Conservation (phyloP, 2,329 filamentous ascomycete species). For the Bipolaris oryzae region DNA sequence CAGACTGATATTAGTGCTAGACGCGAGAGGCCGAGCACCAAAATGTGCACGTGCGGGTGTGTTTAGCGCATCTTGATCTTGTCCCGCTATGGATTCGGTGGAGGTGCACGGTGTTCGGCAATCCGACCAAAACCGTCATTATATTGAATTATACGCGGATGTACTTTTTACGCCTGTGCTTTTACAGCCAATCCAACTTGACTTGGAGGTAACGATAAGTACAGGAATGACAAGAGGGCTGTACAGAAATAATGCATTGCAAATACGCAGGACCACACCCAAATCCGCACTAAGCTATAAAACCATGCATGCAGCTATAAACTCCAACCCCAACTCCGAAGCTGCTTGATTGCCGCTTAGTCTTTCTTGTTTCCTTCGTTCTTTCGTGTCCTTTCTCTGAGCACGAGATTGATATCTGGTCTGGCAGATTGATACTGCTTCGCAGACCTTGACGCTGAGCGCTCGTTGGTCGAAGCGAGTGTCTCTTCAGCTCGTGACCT, state of each 20-base stretch:
- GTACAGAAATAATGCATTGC: conserved; percentile 7
- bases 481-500: conserved; percentile 25
- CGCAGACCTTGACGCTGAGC: conserved; percentile 15
- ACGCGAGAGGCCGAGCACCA: neutral
- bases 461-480: conserved; percentile 23
- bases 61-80: neutral
- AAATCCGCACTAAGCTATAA: conserved; percentile 14
- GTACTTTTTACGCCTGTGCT: neutral
- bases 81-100: neutral
- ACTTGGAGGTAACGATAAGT: neutral
- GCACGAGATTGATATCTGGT: conserved; percentile 37
- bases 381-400: conserved; percentile 37
- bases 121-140: conserved; percentile 1
- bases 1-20: neutral
- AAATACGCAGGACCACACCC: conserved; percentile 13
- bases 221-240: neutral
- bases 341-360: conserved; percentile 18
- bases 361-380: conserved; percentile 38
- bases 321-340: conserved; percentile 12
- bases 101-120: conserved; percentile 13
- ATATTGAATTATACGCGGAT: neutral
- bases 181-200: neutral
- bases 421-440: conserved; percentile 42
- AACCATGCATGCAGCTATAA: conserved; percentile 10
- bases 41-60: neutral